Conservation (phyloP, 331 rosid species). For the Rosa hybrid region DNA sequence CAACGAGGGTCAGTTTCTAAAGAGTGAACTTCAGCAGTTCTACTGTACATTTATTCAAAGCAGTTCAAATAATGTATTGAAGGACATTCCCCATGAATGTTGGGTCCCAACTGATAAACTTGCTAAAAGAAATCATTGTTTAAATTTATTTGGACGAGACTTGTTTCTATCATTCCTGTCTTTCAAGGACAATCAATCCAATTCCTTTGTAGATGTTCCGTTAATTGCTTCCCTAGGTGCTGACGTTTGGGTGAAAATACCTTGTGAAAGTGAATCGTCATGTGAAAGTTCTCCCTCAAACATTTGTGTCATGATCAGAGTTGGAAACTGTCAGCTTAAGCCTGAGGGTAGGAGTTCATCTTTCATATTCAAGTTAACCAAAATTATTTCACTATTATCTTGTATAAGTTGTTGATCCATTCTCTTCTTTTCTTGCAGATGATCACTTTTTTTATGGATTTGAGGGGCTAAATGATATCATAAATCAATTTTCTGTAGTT, state of each 20-base stretch:
- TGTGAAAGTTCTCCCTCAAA: slow-evolving; percentile 35
- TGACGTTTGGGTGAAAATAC: slow-evolving; percentile 86
- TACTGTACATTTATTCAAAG: slow-evolving; percentile 53
- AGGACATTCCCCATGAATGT: slow-evolving; percentile 58
- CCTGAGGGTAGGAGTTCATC: slow-evolving; percentile 57
- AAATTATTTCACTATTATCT: slow-evolving; percentile 15
- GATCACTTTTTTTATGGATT: slow-evolving; percentile 53
- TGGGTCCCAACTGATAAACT: slow-evolving; percentile 57
- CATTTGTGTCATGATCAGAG: slow-evolving; percentile 53
- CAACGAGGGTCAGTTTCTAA: slow-evolving; percentile 62
- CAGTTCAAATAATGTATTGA: slow-evolving; percentile 43
- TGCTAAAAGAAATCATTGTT: slow-evolving; percentile 52
- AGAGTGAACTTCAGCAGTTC: slow-evolving; percentile 59
- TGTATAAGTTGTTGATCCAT: slow-evolving; percentile 16
- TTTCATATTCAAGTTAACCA: slow-evolving; percentile 19
- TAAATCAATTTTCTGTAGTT: slow-evolving; percentile 55
- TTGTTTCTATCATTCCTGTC: slow-evolving; percentile 54
- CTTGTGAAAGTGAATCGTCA: slow-evolving; percentile 43
- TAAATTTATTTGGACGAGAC: slow-evolving; percentile 73
- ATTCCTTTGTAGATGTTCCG: slow-evolving; percentile 33
- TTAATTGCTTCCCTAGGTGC: slow-evolving; percentile 66
- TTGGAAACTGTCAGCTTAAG: slow-evolving; percentile 62
- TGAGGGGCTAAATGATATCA: slow-evolving; percentile 54
- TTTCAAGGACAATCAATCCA: slow-evolving; percentile 44
- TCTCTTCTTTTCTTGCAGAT: slow-evolving; percentile 45